Percentiles rank a stretch among this genome's conserved stretches.
phyloP scores from a whole-genome alignment of 2,329 filamentous ascomycete genomes.

The Parafenestella ontariensis region DNA sequence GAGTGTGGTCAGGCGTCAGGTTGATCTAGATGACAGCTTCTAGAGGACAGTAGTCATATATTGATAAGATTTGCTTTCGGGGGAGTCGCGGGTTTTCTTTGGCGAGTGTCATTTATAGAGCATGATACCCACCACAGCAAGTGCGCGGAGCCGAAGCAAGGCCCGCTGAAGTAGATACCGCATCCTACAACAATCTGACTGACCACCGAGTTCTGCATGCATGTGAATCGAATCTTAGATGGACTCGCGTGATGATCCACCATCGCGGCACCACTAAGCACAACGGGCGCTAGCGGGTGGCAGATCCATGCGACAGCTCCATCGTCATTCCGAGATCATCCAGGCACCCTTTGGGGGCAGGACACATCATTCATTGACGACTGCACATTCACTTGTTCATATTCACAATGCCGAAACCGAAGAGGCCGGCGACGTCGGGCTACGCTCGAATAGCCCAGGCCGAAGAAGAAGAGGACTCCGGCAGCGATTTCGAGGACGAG shows the following conservation, averaged over 20 bases:
- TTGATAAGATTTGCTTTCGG: neutral
- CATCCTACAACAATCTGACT: constrained; percentile 10
- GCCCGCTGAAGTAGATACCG: constrained; percentile 1
- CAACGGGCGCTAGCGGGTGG: constrained; percentile 20
- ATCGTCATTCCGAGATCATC: constrained; percentile 36
- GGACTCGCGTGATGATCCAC: constrained; percentile 4
- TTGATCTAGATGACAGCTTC: constrained; percentile 58
- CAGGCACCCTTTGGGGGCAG: constrained; percentile 13
- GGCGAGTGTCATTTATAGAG: neutral
- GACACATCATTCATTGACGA: constrained; percentile 14
- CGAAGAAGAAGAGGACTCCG: constrained; percentile 56
- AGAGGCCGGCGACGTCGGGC: constrained; percentile 55
- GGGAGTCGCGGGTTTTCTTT: neutral
- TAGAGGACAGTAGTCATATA: constrained; percentile 20
- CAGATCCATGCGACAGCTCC: constrained; percentile 25
- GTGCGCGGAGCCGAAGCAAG: neutral
- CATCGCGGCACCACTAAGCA: constrained; percentile 1
- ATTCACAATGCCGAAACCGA: constrained; percentile 38
- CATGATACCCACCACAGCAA: neutral
- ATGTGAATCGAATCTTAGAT: neutral
- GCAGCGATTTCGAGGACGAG: constrained; percentile 52
- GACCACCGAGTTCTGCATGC: neutral
- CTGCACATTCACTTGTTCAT: constrained; percentile 2
- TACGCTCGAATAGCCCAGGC: constrained; percentile 62
- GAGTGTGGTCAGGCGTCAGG: constrained; percentile 54